A percentile compares a stretch with the other conserved stretches of the same genome.
These are phyloP conservation scores for Amanita brunnescens DNA, from an alignment of 768 basidiomycete genomes.

Conservation along the genomic window DNA sequence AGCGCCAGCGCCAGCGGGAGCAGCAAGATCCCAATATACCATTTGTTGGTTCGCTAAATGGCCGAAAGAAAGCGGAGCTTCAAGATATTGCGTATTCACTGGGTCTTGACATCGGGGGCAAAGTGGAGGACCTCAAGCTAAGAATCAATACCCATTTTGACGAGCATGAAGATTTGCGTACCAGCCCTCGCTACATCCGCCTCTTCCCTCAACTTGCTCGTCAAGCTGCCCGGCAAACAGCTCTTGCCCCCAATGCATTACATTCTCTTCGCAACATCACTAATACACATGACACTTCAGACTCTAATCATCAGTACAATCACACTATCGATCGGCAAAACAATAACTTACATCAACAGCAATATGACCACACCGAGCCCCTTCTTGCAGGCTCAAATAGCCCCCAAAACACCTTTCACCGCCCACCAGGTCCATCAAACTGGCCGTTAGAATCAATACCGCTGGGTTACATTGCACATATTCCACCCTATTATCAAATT, in stretches of 20 bases:
- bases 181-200: slow-evolving; percentile 8
- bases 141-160: slow-evolving; percentile 7
- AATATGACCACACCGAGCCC: background rate
- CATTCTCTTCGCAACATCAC: background rate
- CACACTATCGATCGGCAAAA: background rate
- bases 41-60: slow-evolving; percentile 6
- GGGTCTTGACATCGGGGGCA: slow-evolving; percentile 1
- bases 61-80: slow-evolving; percentile 7
- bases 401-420: background rate
- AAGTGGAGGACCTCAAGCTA: slow-evolving; percentile 3
- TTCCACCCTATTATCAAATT: background rate
- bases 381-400: background rate
- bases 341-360: background rate
- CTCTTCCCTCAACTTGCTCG: slow-evolving; percentile 6
- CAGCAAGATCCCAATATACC: slow-evolving; percentile 1
- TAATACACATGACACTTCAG: background rate
- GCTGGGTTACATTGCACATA: background rate
- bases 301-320: background rate
- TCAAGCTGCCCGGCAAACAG: background rate
- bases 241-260: background rate
- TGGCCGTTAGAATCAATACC: background rate
- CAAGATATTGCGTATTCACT: slow-evolving; percentile 10
- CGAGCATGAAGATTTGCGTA: slow-evolving; percentile 2
- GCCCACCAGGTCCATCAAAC: background rate
- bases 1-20: slow-evolving; percentile 1